Evolutionary conservation across 2,329 filamentous ascomycete genomes (phyloP).

Genomic region (Neodidymelliopsis sp.): DNA sequence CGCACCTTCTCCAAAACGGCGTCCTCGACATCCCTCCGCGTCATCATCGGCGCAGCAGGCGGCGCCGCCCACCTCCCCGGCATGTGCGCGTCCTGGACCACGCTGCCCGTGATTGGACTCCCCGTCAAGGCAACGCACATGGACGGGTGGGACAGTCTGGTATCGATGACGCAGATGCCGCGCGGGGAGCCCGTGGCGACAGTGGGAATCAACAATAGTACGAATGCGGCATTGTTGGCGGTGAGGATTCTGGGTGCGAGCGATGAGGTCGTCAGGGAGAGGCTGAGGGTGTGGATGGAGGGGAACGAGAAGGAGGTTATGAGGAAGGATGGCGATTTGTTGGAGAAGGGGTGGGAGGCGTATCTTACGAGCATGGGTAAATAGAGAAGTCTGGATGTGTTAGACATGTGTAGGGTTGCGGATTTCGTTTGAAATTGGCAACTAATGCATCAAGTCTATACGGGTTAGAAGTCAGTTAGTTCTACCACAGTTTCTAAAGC

Average conservation of each 20-base stretch:
- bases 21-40: conserved; percentile 46
- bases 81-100: conserved; percentile 60
- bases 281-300: conserved; percentile 67
- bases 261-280: conserved; percentile 63
- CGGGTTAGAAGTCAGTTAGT: too few relatives aligned
- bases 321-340: conserved; percentile 66
- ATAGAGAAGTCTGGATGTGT: conserved; percentile 19
- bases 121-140: conserved; percentile 59
- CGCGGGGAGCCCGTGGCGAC: conserved; percentile 54
- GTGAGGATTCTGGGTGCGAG: conserved; percentile 54
- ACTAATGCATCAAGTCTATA: too few relatives aligned
- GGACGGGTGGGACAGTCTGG: conserved; percentile 59
- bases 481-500: too few relatives aligned
- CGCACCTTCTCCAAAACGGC: conserved; percentile 54
- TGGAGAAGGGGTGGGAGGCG: conserved; percentile 63
- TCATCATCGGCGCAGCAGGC: conserved; percentile 59
- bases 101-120: conserved; percentile 59
- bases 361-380: conserved; percentile 58
- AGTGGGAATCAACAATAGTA: conserved; percentile 56
- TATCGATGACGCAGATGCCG: conserved; percentile 62
- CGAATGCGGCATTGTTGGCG: conserved; percentile 57
- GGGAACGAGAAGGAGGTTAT: conserved; percentile 70
- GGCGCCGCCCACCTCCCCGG: conserved; percentile 61
- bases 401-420: too few relatives aligned
- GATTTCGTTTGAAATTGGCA: too few relatives aligned